phyloP scores from a whole-genome alignment of 768 basidiomycete genomes.

The Hydnomerulius pinastri region DNA sequence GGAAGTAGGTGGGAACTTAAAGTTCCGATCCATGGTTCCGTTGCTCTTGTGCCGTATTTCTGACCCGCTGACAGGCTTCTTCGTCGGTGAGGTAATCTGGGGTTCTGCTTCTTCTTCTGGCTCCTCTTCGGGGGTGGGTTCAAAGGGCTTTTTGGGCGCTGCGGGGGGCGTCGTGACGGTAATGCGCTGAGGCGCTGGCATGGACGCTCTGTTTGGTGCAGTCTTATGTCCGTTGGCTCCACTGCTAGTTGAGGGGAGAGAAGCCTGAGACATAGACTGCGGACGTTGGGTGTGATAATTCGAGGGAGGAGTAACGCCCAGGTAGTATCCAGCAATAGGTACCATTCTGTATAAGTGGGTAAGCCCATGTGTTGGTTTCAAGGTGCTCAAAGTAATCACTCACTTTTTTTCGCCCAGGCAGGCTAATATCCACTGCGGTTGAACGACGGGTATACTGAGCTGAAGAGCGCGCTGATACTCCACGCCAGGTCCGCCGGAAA shows the following conservation, averaged over 20 bases:
- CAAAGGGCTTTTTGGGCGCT: slow-evolving; percentile 39
- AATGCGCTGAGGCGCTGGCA: slow-evolving; percentile 58
- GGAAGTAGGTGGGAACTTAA: slow-evolving; percentile 65
- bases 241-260: slow-evolving; percentile 45
- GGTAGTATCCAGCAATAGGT: slow-evolving; percentile 79
- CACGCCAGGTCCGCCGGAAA: slow-evolving; percentile 66
- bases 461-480: slow-evolving; percentile 96
- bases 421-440: slow-evolving; percentile 93
- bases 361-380: slow-evolving; percentile 1
- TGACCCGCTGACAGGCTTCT: slow-evolving; percentile 7
- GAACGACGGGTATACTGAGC: slow-evolving; percentile 91
- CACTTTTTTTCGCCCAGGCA: slow-evolving; percentile 86
- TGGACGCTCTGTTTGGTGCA: slow-evolving; percentile 60
- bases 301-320: slow-evolving; percentile 63
- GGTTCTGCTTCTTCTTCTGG: slow-evolving; percentile 35
- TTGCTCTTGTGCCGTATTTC: slow-evolving; percentile 45
- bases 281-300: slow-evolving; percentile 47
- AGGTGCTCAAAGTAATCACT: slow-evolving; percentile 24
- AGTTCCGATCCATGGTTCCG: slow-evolving; percentile 78
- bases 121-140: slow-evolving; percentile 55
- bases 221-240: slow-evolving; percentile 31
- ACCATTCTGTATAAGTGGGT: slow-evolving; percentile 64
- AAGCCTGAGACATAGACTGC: slow-evolving; percentile 77
- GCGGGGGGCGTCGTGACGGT: slow-evolving; percentile 44
- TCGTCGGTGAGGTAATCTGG: slow-evolving; percentile 31